Evolutionary conservation across 2,329 filamentous ascomycete species (phyloP).

Genomic region (Aspergillus intermedius): DNA sequence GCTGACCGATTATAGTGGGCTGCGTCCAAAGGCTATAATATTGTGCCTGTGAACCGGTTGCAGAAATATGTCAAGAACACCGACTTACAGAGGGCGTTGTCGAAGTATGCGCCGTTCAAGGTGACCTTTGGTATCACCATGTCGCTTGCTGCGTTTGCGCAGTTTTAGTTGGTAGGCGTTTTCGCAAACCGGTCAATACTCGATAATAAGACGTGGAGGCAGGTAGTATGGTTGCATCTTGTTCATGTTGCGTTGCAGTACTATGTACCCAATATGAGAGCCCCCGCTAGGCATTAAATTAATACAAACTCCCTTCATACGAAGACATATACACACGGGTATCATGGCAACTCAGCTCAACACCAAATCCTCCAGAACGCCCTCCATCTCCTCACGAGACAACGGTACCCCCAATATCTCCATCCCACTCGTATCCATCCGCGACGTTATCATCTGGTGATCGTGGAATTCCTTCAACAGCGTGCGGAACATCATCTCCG

Average conservation of each 20-base stretch:
- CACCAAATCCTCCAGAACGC: constrained; percentile 70
- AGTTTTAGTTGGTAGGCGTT: constrained; percentile 22
- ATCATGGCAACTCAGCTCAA: constrained; percentile 30
- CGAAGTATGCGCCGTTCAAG: constrained; percentile 40
- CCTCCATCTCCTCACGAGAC: constrained; percentile 79
- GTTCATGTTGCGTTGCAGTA: background rate
- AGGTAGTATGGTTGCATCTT: too few relatives aligned
- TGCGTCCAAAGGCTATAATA: constrained; percentile 41
- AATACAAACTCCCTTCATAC: background rate
- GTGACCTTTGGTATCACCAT: constrained; percentile 41
- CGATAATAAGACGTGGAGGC: too few relatives aligned
- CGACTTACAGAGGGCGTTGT: constrained; percentile 32
- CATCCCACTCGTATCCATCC: constrained; percentile 76
- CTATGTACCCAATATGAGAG: background rate
- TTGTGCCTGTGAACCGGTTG: constrained; percentile 36
- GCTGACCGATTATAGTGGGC: constrained; percentile 30
- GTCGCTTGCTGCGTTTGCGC: constrained; percentile 41
- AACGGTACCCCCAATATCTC: constrained; percentile 84
- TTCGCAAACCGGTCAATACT: background rate
- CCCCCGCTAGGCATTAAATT: background rate
- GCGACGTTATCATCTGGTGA: constrained; percentile 91
- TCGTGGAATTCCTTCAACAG: constrained; percentile 96
- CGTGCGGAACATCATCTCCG: constrained; percentile 90
- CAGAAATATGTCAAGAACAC: constrained; percentile 38
- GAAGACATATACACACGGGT: constrained; percentile 19